A percentile compares a stretch with the other conserved stretches of the same genome.
Evolutionary conservation across 31 red algal genomes (phyloP).

Genomic region (Endocladia muricata): DNA sequence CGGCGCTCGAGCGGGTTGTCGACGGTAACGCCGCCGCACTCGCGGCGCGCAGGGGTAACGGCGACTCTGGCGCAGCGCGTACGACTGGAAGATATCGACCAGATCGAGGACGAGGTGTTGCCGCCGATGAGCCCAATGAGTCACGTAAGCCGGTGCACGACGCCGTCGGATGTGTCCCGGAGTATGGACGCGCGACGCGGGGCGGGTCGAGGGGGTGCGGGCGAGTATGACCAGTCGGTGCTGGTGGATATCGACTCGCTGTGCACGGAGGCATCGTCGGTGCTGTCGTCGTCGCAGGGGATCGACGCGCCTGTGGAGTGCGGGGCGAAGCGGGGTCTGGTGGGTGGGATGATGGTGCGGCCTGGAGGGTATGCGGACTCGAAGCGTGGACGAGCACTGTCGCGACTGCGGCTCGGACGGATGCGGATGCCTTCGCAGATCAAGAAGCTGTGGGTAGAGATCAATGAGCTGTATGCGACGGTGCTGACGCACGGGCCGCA

Average conservation of each 20-base stretch:
- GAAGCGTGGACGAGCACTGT: conserved; percentile 3
- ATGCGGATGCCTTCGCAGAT: conserved; percentile 25
- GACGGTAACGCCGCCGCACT: background rate
- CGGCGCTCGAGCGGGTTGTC: background rate
- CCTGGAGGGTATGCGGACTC: background rate
- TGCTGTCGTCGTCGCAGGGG: conserved; percentile 26
- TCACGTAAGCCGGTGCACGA: too few relatives aligned
- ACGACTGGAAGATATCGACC: background rate
- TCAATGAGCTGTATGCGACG: conserved; percentile 38
- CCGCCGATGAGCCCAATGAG: background rate
- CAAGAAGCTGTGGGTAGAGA: conserved; percentile 31
- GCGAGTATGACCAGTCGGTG: conserved; percentile 23
- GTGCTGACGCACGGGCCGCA: conserved; percentile 46
- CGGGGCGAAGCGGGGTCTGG: background rate
- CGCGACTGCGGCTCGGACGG: background rate
- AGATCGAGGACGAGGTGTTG: background rate
- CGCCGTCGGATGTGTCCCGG: background rate
- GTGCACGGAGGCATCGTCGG: conserved; percentile 55
- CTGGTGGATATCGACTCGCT: conserved; percentile 43
- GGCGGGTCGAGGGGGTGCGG: background rate
- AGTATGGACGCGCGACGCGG: background rate
- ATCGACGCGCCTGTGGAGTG: background rate
- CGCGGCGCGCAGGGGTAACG: background rate
- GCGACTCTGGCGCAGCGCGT: background rate
- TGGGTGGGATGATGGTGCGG: background rate